Evolutionary conservation across 805 yeast species (phyloP).

Genomic region (Kazachstania africana): DNA sequence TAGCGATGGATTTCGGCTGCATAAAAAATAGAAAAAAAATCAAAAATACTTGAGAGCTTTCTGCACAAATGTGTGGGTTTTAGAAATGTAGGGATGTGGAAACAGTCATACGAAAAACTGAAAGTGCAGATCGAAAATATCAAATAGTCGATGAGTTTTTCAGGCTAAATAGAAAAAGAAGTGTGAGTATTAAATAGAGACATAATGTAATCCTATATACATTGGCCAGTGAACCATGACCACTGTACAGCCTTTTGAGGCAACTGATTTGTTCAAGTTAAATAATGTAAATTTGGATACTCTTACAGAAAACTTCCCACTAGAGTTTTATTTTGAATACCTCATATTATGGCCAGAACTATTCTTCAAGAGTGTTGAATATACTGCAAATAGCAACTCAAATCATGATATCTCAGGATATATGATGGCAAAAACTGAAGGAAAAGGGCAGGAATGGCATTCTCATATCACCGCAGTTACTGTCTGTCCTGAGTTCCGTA

Average conservation of each 20-base stretch:
- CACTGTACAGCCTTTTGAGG: slow-evolving; percentile 75
- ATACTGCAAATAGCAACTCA: slow-evolving; percentile 25
- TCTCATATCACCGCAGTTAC: slow-evolving; percentile 95
- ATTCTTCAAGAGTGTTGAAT: slow-evolving; percentile 62
- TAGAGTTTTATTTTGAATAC: slow-evolving; percentile 76
- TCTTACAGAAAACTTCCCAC: slow-evolving; percentile 82
- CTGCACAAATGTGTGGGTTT: no score
- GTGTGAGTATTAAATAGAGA: no score
- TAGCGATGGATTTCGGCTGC: no score
- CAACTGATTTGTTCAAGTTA: slow-evolving; percentile 65
- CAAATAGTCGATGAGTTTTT: no score
- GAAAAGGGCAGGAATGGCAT: slow-evolving; percentile 79
- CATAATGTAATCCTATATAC: no score
- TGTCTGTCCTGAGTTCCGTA: slow-evolving; percentile 65
- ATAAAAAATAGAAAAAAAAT: no score
- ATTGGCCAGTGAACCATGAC: no score
- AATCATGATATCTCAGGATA: slow-evolving; percentile 41
- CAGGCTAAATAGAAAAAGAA: no score
- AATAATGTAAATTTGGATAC: slow-evolving; percentile 77
- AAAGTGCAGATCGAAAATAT: no score
- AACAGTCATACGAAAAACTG: no score
- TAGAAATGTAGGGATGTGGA: no score
- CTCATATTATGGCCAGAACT: slow-evolving; percentile 79
- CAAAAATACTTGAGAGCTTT: no score
- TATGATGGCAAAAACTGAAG: slow-evolving; percentile 97